A percentile compares a stretch with the other conserved stretches of the same genome.
Evolutionary conservation across 148 eudicot genomes (phyloP).

Genomic region (Pharnaceum exiguum): DNA sequence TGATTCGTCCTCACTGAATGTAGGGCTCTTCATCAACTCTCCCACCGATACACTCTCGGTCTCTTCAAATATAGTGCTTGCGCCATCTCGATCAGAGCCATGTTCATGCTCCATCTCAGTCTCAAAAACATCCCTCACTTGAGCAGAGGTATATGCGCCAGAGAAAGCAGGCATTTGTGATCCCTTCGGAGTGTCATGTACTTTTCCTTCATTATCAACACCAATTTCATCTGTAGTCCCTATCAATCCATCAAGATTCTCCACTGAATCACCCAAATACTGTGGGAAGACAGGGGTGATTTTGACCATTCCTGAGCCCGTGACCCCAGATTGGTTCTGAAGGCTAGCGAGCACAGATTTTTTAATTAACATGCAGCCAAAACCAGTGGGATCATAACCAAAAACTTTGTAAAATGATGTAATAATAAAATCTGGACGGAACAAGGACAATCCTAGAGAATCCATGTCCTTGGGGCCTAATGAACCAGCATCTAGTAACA

Average conservation of each 20-base stretch:
- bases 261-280: conserved; percentile 75
- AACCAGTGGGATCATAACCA: conserved; percentile 93
- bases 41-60: conserved; percentile 75
- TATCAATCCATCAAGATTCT: conserved; percentile 60
- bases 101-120: conserved; percentile 83
- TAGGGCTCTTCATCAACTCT: conserved; percentile 92
- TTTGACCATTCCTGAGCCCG: conserved; percentile 89
- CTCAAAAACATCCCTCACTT: conserved; percentile 85
- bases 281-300: conserved; percentile 81
- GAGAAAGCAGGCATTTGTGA: conserved; percentile 83
- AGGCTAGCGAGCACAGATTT: conserved; percentile 84
- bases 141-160: conserved; percentile 82
- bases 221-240: conserved; percentile 50
- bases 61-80: conserved; percentile 89
- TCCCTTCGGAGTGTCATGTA: conserved; percentile 45
- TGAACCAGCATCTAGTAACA: conserved; percentile 88
- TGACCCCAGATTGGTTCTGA: conserved; percentile 74
- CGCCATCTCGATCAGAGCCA: conserved; percentile 75
- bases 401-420: conserved; percentile 90
- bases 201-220: conserved; percentile 45
- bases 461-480: conserved; percentile 98
- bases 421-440: conserved; percentile 90
- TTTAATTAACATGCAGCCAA: conserved; percentile 93
- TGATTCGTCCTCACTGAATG: conserved; percentile 92
- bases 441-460: conserved; percentile 85